Conservation (phyloP, 192 early-diverging fungal genomes). For the Backusella circina region DNA sequence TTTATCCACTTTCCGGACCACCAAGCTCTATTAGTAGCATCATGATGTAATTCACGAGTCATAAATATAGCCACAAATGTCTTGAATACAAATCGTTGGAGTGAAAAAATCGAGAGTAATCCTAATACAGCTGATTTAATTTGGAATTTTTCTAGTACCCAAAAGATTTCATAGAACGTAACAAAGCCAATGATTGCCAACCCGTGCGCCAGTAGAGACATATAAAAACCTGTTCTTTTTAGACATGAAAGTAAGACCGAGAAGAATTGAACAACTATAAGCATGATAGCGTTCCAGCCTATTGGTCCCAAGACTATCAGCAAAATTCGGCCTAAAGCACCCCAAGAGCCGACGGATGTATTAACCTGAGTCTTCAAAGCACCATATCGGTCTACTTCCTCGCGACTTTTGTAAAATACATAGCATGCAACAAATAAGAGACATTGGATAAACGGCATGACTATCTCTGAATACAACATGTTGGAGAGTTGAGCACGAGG, state of each 20-base stretch:
- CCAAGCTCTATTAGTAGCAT: constrained; percentile 68
- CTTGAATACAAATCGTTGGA: constrained; percentile 59
- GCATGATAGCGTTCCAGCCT: constrained; percentile 47
- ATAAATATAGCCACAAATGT: constrained; percentile 55
- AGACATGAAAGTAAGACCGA: constrained; percentile 46
- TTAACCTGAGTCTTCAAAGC: neutral
- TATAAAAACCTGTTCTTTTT: constrained; percentile 46
- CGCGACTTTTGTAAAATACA: constrained; percentile 50
- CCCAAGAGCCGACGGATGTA: constrained; percentile 9
- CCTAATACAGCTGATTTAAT: constrained; percentile 51
- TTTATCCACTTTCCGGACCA: constrained; percentile 68
- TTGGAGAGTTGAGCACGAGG: constrained; percentile 56
- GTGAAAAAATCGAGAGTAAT: constrained; percentile 48
- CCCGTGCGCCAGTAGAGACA: constrained; percentile 55
- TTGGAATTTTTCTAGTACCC: constrained; percentile 54
- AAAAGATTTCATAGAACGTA: constrained; percentile 50
- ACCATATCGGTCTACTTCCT: constrained; percentile 5
- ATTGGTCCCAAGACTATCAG: constrained; percentile 53
- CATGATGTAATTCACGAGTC: constrained; percentile 63
- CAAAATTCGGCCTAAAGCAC: constrained; percentile 44
- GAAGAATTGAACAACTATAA: constrained; percentile 49
- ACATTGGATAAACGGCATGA: constrained; percentile 58
- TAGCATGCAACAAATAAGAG: constrained; percentile 49
- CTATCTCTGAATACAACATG: constrained; percentile 58
- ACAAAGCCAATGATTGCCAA: constrained; percentile 48